These are phyloP conservation scores for Avena sativa DNA, from an alignment of 176 grass and related monocot species.

Conservation along the genomic window DNA sequence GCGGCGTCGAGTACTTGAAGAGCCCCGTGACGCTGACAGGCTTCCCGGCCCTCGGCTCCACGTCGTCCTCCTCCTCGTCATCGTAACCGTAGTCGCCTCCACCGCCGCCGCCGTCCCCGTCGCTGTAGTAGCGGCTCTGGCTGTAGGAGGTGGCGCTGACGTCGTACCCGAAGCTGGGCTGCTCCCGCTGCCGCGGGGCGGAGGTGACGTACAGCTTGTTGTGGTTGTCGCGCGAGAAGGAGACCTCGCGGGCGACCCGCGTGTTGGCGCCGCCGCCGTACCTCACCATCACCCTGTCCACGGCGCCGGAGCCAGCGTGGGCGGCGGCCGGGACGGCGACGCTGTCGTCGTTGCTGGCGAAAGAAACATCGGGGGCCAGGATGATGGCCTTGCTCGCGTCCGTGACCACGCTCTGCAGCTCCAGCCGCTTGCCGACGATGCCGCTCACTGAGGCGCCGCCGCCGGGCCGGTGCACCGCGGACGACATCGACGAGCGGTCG, in stretches of 20 bases:
- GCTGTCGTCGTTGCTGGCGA: slow-evolving; percentile 50
- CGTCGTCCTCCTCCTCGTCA: slow-evolving; percentile 22
- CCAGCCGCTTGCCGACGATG: slow-evolving; percentile 48
- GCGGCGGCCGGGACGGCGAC: not conserved
- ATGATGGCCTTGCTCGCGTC: slow-evolving; percentile 40
- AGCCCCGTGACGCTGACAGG: slow-evolving; percentile 54
- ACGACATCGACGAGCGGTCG: slow-evolving; percentile 38
- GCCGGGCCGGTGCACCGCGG: not conserved
- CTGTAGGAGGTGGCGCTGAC: slow-evolving; percentile 32
- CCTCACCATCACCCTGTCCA: not conserved
- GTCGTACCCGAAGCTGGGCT: slow-evolving; percentile 48
- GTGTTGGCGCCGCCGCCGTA: slow-evolving; percentile 15
- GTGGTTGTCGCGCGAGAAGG: slow-evolving; percentile 58
- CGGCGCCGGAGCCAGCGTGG: not conserved
- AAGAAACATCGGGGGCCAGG: slow-evolving; percentile 37
- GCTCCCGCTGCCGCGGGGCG: not conserved
- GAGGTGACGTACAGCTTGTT: slow-evolving; percentile 54
- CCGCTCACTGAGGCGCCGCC: not conserved
- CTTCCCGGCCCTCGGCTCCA: slow-evolving; percentile 44
- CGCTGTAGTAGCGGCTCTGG: slow-evolving; percentile 24
- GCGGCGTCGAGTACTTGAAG: slow-evolving; percentile 63
- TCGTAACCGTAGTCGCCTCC: not conserved
- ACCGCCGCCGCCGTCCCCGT: not conserved
- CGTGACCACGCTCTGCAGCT: slow-evolving; percentile 61
- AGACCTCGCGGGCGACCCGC: slow-evolving; percentile 38